phyloP scores from a whole-genome alignment of 1,139 yeast species.

The Pneumocystis murina region DNA sequence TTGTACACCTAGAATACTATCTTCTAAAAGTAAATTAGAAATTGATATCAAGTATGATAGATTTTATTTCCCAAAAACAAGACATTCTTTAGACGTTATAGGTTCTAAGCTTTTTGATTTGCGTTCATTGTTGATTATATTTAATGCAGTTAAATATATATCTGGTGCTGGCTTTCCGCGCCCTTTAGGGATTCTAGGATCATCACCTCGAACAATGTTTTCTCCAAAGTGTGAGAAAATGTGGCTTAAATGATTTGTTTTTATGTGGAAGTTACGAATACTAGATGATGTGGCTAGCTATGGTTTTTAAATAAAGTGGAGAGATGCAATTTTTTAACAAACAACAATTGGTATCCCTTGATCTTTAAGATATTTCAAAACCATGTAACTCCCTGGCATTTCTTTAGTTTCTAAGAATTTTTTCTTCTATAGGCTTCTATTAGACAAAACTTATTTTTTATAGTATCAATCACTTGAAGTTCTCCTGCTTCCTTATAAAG shows the following conservation, averaged over 20 bases:
- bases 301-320: not conserved
- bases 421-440: constrained; percentile 6
- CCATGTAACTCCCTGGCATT: constrained; percentile 72
- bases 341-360: constrained; percentile 57
- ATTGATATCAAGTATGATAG: not conserved
- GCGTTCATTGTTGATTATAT: constrained; percentile 36
- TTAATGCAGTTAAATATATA: constrained; percentile 74
- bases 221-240: constrained; percentile 45
- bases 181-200: constrained; percentile 62
- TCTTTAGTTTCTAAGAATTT: constrained; percentile 52
- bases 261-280: constrained; percentile 40
- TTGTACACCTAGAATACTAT: constrained; percentile 76
- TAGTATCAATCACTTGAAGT: constrained; percentile 31
- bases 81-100: constrained; percentile 41
- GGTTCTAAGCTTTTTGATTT: constrained; percentile 15
- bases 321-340: not conserved
- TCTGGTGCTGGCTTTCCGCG: constrained; percentile 89
- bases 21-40: constrained; percentile 34
- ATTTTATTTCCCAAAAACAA: constrained; percentile 38
- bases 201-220: constrained; percentile 78
- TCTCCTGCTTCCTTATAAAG: constrained; percentile 36
- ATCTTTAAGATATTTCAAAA: constrained; percentile 38
- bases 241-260: constrained; percentile 50
- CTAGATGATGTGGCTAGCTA: constrained; percentile 72
- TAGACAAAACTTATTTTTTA: not conserved